Conservation (phyloP, 2,329 filamentous ascomycete genomes). For the Cladorrhinum sp. region DNA sequence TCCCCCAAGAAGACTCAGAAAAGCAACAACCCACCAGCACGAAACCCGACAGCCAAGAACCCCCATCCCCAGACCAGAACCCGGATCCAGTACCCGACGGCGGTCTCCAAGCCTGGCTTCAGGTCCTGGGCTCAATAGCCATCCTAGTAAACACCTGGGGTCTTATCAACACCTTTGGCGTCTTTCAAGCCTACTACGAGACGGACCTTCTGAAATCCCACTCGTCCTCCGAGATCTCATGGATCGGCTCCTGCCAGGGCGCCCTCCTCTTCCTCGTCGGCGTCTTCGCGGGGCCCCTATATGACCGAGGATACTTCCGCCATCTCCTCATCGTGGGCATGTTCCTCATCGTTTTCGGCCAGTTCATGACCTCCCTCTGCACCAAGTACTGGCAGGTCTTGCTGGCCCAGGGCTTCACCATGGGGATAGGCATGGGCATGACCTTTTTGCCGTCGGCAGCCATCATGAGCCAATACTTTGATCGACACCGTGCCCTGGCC, state of each 20-base stretch:
- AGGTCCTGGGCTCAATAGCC: slow-evolving; percentile 38
- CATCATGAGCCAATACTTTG: slow-evolving; percentile 41
- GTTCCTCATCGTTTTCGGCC: slow-evolving; percentile 43
- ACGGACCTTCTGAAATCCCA: slow-evolving; percentile 31
- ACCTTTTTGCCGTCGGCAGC: slow-evolving; percentile 39
- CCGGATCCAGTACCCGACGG: slow-evolving; percentile 31
- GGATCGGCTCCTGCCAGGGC: slow-evolving; percentile 46
- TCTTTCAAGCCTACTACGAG: slow-evolving; percentile 46
- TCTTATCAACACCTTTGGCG: slow-evolving; percentile 44
- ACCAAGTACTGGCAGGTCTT: slow-evolving; percentile 42
- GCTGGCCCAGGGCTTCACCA: slow-evolving; percentile 40
- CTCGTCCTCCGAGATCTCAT: slow-evolving; percentile 41
- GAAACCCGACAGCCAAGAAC: not conserved
- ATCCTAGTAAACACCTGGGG: slow-evolving; percentile 39
- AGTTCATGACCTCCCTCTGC: slow-evolving; percentile 42
- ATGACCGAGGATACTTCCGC: slow-evolving; percentile 46
- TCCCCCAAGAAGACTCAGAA: not conserved
- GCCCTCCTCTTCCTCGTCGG: slow-evolving; percentile 44
- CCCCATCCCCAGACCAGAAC: not conserved
- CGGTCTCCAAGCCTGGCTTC: slow-evolving; percentile 39
- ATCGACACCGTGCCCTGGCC: slow-evolving; percentile 38
- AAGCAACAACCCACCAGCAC: not conserved
- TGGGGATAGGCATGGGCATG: slow-evolving; percentile 42
- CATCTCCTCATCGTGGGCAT: slow-evolving; percentile 40
- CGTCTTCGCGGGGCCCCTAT: slow-evolving; percentile 43